phyloP scores from a whole-genome alignment of 305 asterid species.

The Andrographis paniculata region DNA sequence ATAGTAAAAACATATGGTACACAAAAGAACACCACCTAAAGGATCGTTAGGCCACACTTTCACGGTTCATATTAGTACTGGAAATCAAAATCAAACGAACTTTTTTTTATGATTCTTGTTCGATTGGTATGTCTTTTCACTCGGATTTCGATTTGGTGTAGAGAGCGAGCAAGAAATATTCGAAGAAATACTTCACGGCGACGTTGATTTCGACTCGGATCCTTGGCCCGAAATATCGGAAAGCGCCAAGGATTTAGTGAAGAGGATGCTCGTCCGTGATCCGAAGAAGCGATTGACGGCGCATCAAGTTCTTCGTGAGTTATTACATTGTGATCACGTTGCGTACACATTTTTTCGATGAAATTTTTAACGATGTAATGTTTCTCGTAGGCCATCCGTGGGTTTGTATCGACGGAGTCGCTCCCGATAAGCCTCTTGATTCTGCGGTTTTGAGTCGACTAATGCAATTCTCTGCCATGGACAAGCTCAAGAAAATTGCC shows the following conservation, averaged over 20 bases:
- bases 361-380: not conserved
- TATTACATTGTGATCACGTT: not conserved
- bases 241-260: slow-evolving; percentile 68
- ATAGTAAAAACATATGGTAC: no score
- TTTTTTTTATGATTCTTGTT: not conserved
- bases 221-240: slow-evolving; percentile 89
- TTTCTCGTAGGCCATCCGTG: slow-evolving; percentile 75
- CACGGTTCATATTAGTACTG: no score
- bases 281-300: slow-evolving; percentile 64
- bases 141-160: slow-evolving; percentile 17
- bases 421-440: slow-evolving; percentile 76
- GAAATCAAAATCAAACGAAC: no score
- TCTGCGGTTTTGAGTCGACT: slow-evolving; percentile 66
- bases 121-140: not conserved
- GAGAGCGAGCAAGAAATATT: slow-evolving; percentile 68
- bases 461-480: slow-evolving; percentile 77
- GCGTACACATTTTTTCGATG: not conserved
- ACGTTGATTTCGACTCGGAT: slow-evolving; percentile 65
- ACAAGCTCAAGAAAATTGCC: slow-evolving; percentile 85
- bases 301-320: slow-evolving; percentile 74
- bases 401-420: slow-evolving; percentile 68
- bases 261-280: slow-evolving; percentile 72
- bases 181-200: slow-evolving; percentile 60
- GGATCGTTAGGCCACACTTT: no score
- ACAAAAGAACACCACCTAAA: no score